A percentile compares a stretch with the other conserved stretches of the same genome.
phyloP scores from a whole-genome alignment of 1,284 basidiomycete species.

The Papiliotrema terrestris region DNA sequence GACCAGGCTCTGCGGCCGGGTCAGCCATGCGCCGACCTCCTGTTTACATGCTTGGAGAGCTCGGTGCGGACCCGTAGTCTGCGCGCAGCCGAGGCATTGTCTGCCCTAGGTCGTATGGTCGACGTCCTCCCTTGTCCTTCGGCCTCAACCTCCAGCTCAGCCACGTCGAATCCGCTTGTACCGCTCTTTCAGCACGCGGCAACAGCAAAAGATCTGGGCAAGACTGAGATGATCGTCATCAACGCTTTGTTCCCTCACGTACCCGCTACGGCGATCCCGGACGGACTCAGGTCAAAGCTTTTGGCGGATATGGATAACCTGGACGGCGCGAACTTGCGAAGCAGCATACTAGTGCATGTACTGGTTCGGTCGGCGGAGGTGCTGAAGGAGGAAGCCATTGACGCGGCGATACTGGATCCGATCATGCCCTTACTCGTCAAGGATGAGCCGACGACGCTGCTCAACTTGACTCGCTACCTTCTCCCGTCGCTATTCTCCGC shows the following conservation, averaged over 20 bases:
- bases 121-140: slow-evolving; percentile 6
- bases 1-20: slow-evolving; percentile 21
- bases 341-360: slow-evolving; percentile 17
- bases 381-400: background rate
- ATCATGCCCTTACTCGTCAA: slow-evolving; percentile 25
- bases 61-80: slow-evolving; percentile 19
- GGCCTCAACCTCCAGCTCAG: slow-evolving; percentile 1
- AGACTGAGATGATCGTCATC: slow-evolving; percentile 18
- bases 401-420: slow-evolving; percentile 7
- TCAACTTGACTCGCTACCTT: slow-evolving; percentile 30
- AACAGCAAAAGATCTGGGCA: slow-evolving; percentile 9
- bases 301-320: slow-evolving; percentile 20
- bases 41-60: slow-evolving; percentile 22
- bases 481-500: slow-evolving; percentile 29
- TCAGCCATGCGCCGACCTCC: slow-evolving; percentile 10
- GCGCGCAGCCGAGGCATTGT: slow-evolving; percentile 27
- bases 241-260: slow-evolving; percentile 22
- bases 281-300: slow-evolving; percentile 15
- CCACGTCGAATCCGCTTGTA: slow-evolving; percentile 15
- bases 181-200: slow-evolving; percentile 23
- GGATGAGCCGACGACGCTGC: slow-evolving; percentile 5
- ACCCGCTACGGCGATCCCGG: slow-evolving; percentile 15
- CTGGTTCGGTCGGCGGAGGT: background rate
- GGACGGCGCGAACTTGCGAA: slow-evolving; percentile 21
- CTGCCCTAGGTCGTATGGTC: slow-evolving; percentile 2